These are phyloP conservation scores for Boletus eberwhitei DNA, from an alignment of 768 basidiomycete species.

Conservation along the genomic window DNA sequence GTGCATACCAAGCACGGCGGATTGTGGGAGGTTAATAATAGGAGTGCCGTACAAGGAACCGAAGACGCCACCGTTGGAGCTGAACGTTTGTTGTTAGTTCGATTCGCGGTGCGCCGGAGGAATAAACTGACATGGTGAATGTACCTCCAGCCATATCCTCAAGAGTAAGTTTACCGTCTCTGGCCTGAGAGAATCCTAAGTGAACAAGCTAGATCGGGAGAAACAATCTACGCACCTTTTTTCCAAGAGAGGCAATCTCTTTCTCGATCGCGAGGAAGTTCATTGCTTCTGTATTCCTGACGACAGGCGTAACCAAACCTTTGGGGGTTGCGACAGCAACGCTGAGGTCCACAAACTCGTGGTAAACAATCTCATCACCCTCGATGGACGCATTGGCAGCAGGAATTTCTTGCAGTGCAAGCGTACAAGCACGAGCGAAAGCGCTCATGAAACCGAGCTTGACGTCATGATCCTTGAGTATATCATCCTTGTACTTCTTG, in stretches of 20 bases:
- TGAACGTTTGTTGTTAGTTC: slow-evolving; percentile 28
- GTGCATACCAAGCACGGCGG: slow-evolving; percentile 97
- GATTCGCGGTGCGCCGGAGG: neutral
- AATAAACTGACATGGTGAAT: slow-evolving; percentile 85
- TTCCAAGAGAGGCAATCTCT: slow-evolving; percentile 86
- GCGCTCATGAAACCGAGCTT: slow-evolving; percentile 99
- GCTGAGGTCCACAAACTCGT: slow-evolving; percentile 88
- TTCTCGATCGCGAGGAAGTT: slow-evolving; percentile 88
- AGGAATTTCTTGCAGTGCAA: slow-evolving; percentile 90
- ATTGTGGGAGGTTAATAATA: slow-evolving; percentile 95
- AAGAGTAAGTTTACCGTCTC: slow-evolving; percentile 89
- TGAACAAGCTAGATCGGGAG: slow-evolving; percentile 1
- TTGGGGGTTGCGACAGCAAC: slow-evolving; percentile 98
- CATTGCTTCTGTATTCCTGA: slow-evolving; percentile 86
- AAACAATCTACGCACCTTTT: slow-evolving; percentile 55
- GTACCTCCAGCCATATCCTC: slow-evolving; percentile 98
- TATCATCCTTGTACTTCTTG: slow-evolving; percentile 86
- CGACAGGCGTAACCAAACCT: slow-evolving; percentile 94
- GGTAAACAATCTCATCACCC: slow-evolving; percentile 89
- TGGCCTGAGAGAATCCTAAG: slow-evolving; percentile 47
- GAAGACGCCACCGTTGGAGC: slow-evolving; percentile 98
- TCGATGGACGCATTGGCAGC: slow-evolving; percentile 94
- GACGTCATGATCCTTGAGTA: slow-evolving; percentile 89
- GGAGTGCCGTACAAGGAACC: slow-evolving; percentile 97
- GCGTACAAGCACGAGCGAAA: slow-evolving; percentile 80